These are phyloP conservation scores for Oidiodendron maius DNA, from an alignment of 495 filamentous ascomycete genomes.

Conservation along the genomic window DNA sequence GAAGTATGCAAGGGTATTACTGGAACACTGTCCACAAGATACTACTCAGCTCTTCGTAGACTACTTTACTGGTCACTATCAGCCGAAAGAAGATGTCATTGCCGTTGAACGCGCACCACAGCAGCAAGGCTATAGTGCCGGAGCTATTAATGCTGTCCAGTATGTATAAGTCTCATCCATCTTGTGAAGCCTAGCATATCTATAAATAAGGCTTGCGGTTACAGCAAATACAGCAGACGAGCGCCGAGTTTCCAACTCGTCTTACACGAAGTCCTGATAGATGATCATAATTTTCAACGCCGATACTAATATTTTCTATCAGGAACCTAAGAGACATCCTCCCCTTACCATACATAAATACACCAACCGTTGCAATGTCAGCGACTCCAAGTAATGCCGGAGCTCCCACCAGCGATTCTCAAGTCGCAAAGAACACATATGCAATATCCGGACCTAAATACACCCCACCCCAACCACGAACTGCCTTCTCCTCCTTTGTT, in stretches of 20 bases:
- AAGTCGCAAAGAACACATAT: slow-evolving; percentile 32
- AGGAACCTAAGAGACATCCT: slow-evolving; percentile 69
- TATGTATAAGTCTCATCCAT: neutral
- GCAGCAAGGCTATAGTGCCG: slow-evolving; percentile 41
- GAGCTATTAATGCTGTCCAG: slow-evolving; percentile 66
- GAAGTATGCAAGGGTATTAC: slow-evolving; percentile 87
- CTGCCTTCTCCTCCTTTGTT: slow-evolving; percentile 93
- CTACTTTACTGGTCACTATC: slow-evolving; percentile 85
- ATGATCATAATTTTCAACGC: too few species aligned
- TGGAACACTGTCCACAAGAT: slow-evolving; percentile 73
- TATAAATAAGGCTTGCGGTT: too few species aligned
- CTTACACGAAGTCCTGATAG: too few species aligned
- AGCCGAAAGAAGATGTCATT: slow-evolving; percentile 56
- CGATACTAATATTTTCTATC: neutral
- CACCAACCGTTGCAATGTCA: slow-evolving; percentile 40
- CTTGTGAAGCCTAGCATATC: too few species aligned
- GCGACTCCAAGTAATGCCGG: slow-evolving; percentile 30
- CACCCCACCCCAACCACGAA: slow-evolving; percentile 72
- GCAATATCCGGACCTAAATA: slow-evolving; percentile 38
- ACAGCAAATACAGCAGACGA: too few species aligned
- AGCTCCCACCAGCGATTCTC: slow-evolving; percentile 29
- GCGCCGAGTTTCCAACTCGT: too few species aligned
- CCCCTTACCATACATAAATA: slow-evolving; percentile 81
- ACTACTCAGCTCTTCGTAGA: slow-evolving; percentile 84
- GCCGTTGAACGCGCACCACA: slow-evolving; percentile 31